Conservation (phyloP, 768 basidiomycete genomes). For the Terana coerulea region DNA sequence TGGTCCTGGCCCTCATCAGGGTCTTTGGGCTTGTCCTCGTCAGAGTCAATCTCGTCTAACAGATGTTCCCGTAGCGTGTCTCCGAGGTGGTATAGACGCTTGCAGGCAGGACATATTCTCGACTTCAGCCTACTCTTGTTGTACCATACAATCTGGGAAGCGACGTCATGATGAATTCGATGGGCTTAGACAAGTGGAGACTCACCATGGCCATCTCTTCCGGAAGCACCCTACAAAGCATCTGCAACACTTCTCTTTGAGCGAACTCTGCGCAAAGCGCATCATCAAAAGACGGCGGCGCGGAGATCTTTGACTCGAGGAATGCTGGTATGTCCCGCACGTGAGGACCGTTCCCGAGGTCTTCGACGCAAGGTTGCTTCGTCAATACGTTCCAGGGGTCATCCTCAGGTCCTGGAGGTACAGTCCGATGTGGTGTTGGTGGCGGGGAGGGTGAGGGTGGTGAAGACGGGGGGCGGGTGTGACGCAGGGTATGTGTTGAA, state of each 20-base stretch:
- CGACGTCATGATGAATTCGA: neutral
- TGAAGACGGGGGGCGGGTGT: neutral
- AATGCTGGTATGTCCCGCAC: slow-evolving; percentile 68
- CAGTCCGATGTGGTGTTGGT: neutral
- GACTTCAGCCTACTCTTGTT: slow-evolving; percentile 73
- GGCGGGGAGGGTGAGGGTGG: neutral
- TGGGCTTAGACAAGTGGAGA: neutral
- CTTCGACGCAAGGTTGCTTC: slow-evolving; percentile 57
- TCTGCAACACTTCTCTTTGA: slow-evolving; percentile 68
- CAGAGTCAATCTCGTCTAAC: neutral
- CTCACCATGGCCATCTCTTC: slow-evolving; percentile 69
- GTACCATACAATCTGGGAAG: slow-evolving; percentile 72
- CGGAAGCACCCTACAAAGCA: slow-evolving; percentile 65
- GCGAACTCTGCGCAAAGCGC: slow-evolving; percentile 76
- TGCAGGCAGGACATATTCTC: slow-evolving; percentile 77
- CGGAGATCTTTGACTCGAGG: slow-evolving; percentile 62
- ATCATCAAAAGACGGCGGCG: slow-evolving; percentile 58
- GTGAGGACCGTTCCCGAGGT: slow-evolving; percentile 77
- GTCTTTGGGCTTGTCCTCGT: neutral
- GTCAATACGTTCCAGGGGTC: slow-evolving; percentile 9
- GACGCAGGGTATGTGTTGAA: neutral
- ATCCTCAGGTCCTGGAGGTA: neutral
- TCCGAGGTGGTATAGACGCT: slow-evolving; percentile 65
- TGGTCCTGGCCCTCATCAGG: neutral
- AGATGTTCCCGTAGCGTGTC: slow-evolving; percentile 52